Evolutionary conservation across 2,329 filamentous ascomycete genomes (phyloP).

Genomic region (Lachnellula suecica): DNA sequence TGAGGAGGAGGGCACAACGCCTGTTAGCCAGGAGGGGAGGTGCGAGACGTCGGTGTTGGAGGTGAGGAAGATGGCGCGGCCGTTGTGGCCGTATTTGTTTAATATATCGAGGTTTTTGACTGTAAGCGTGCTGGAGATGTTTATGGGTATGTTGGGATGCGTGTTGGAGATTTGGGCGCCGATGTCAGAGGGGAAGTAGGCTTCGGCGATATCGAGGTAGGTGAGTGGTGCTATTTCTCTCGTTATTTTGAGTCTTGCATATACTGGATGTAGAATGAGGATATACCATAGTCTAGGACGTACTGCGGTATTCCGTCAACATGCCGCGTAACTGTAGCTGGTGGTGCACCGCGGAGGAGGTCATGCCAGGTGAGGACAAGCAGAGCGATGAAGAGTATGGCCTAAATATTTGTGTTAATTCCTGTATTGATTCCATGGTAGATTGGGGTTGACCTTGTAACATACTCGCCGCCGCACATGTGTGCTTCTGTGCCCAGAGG

Average conservation of each 20-base stretch:
- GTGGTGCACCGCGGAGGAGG: slow-evolving; percentile 7
- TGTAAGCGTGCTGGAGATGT: slow-evolving; percentile 36
- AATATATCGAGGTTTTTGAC: slow-evolving; percentile 44
- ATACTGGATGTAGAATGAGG: neutral
- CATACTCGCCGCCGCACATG: slow-evolving; percentile 5
- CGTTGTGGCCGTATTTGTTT: slow-evolving; percentile 40
- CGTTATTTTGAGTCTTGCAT: too few relatives aligned
- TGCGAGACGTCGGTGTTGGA: slow-evolving; percentile 46
- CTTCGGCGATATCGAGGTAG: slow-evolving; percentile 48
- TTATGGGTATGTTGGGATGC: slow-evolving; percentile 42
- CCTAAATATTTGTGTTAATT: slow-evolving; percentile 9
- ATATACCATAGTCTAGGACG: slow-evolving; percentile 44
- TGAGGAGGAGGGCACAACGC: slow-evolving; percentile 49
- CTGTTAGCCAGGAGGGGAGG: slow-evolving; percentile 47
- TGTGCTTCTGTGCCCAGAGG: too few relatives aligned
- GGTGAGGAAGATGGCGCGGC: slow-evolving; percentile 47
- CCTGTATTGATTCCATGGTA: neutral
- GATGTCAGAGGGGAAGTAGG: slow-evolving; percentile 50
- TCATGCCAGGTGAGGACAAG: slow-evolving; percentile 20
- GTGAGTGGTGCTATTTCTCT: slow-evolving; percentile 52
- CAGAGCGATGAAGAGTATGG: slow-evolving; percentile 15
- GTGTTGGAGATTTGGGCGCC: slow-evolving; percentile 45
- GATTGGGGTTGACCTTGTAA: slow-evolving; percentile 14
- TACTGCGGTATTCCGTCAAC: slow-evolving; percentile 39
- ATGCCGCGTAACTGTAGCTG: slow-evolving; percentile 3